Conservation (phyloP, 108 stramenopile species). For the Skeletonema tropicum region DNA sequence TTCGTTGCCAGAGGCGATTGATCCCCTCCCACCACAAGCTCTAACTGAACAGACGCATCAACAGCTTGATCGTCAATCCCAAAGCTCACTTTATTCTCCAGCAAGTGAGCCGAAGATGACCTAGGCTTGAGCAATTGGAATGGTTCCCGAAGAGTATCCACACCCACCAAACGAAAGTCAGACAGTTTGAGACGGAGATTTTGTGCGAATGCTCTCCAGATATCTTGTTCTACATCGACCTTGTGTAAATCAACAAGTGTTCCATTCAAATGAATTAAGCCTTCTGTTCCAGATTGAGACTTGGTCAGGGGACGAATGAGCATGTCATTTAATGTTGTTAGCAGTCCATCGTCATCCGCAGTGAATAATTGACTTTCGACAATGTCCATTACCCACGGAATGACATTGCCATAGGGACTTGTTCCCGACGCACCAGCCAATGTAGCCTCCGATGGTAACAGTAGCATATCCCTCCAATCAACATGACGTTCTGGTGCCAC, state of each 20-base stretch:
- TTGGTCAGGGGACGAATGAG: constrained; percentile 60
- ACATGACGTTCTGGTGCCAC: constrained; percentile 18
- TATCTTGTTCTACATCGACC: constrained; percentile 26
- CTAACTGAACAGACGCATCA: constrained; percentile 25
- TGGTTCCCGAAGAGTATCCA: constrained; percentile 45
- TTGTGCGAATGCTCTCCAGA: constrained; percentile 51
- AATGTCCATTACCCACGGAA: constrained; percentile 40
- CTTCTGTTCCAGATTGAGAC: constrained; percentile 61
- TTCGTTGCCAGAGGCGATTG: constrained; percentile 40
- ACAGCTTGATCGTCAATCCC: constrained; percentile 34
- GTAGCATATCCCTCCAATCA: constrained; percentile 72
- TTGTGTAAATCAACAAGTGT: constrained; percentile 45
- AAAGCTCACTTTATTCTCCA: constrained; percentile 43
- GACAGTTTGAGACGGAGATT: constrained; percentile 36
- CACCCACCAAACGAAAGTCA: constrained; percentile 28
- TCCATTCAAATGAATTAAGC: constrained; percentile 40
- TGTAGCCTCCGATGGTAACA: constrained; percentile 32
- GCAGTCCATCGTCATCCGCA: constrained; percentile 52
- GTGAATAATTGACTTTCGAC: constrained; percentile 54
- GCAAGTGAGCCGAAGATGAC: constrained; percentile 28
- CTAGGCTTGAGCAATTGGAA: constrained; percentile 42
- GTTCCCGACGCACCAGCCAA: constrained; percentile 50
- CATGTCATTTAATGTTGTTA: constrained; percentile 59
- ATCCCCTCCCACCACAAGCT: constrained; percentile 28
- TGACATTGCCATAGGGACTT: constrained; percentile 62